Evolutionary conservation across 345 rosid genomes (phyloP).

Genomic region (Erodium maritimum): DNA sequence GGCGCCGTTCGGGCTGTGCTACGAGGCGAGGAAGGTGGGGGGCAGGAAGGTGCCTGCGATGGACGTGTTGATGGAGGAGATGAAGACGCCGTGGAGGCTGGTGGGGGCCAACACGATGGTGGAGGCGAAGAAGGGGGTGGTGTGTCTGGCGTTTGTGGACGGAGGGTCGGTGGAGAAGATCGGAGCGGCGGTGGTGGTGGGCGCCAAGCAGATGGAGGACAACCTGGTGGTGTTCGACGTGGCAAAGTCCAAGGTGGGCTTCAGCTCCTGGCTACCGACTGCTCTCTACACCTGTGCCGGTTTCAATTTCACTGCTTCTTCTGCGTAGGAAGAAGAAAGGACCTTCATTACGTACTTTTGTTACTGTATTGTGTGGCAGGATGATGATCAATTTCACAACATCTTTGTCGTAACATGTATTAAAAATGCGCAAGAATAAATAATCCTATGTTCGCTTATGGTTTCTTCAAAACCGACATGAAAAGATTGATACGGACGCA

Average conservation of each 20-base stretch:
- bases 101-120: slow-evolving; percentile 35
- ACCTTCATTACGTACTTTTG: no score
- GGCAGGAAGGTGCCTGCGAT: slow-evolving; percentile 23
- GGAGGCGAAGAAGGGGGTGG: slow-evolving; percentile 7
- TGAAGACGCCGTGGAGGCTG: slow-evolving; percentile 16
- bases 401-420: no score
- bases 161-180: slow-evolving; percentile 17
- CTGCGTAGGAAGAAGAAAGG: no score
- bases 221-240: slow-evolving; percentile 27
- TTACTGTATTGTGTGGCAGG: no score
- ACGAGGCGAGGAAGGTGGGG: background rate
- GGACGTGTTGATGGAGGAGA: slow-evolving; percentile 14
- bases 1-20: slow-evolving; percentile 15
- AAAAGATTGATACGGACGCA: no score
- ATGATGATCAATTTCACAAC: no score
- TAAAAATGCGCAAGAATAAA: no score
- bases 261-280: slow-evolving; percentile 26
- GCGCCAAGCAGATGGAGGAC: slow-evolving; percentile 27
- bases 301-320: slow-evolving; percentile 2
- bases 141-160: slow-evolving; percentile 24
- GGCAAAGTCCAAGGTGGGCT: slow-evolving; percentile 18
- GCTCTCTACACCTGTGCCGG: no score
- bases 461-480: no score
- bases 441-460: no score
- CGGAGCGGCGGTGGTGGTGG: slow-evolving; percentile 23